Percentiles rank a stretch among this genome's conserved stretches.
phyloP scores from a whole-genome alignment of 306 rosid genomes.

The Notholithocarpus densiflorus region DNA sequence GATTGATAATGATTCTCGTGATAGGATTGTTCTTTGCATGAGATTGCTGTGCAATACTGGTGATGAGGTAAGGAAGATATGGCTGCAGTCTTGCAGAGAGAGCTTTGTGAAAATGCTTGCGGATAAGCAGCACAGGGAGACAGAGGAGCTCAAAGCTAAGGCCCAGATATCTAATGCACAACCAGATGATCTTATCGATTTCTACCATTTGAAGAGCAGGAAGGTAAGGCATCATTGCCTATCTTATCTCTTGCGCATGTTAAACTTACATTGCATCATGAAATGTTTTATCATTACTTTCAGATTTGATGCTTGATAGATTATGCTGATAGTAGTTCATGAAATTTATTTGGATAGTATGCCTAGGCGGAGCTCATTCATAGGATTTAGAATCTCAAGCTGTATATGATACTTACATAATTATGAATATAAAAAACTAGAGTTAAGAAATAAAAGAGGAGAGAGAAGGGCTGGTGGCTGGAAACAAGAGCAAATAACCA shows the following conservation, averaged over 20 bases:
- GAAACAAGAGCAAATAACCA: neutral
- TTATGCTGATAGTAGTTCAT: neutral
- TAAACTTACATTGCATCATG: neutral
- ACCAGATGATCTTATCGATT: constrained; percentile 97
- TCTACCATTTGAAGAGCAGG: constrained; percentile 97
- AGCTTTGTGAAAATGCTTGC: constrained; percentile 97
- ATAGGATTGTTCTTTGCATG: constrained; percentile 81
- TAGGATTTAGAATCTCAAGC: no score
- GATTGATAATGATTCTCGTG: constrained; percentile 82
- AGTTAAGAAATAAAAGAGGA: neutral
- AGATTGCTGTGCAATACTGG: constrained; percentile 72
- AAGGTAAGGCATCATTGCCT: constrained; percentile 51
- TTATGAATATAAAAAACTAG: no score
- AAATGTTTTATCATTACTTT: constrained; percentile 6
- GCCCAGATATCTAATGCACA: constrained; percentile 89
- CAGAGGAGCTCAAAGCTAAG: constrained; percentile 80
- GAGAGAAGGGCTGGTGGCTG: neutral
- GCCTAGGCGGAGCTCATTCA: no score
- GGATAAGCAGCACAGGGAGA: constrained; percentile 84
- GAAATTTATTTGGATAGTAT: neutral
- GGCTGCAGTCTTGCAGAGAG: constrained; percentile 87
- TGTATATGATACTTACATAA: no score
- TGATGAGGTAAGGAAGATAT: constrained; percentile 71
- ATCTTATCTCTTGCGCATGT: constrained; percentile 1
- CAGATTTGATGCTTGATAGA: constrained; percentile 3